These are phyloP conservation scores for Rhizomucor pusillus DNA, from an alignment of 371 early-diverging fungal species.

Conservation along the genomic window DNA sequence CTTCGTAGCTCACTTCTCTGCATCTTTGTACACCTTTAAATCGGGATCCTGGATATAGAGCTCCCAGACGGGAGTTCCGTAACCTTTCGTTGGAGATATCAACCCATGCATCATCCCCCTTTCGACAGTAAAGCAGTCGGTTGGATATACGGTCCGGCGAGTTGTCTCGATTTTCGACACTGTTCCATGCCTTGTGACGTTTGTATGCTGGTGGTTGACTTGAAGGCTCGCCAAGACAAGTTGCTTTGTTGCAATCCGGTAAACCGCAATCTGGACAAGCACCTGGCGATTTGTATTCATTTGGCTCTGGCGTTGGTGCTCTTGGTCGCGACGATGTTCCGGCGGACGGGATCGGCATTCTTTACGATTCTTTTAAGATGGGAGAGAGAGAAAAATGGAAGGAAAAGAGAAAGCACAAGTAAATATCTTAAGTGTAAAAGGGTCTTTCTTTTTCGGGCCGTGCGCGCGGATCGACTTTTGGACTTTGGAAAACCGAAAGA, in stretches of 20 bases:
- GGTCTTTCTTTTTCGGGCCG: neutral
- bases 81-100: constrained; percentile 25
- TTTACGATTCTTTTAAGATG: neutral
- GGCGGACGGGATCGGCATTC: constrained; percentile 8
- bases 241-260: neutral
- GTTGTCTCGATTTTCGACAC: constrained; percentile 2
- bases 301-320: too few relatives aligned
- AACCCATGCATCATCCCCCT: constrained; percentile 24
- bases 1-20: constrained; percentile 60
- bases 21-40: constrained; percentile 70
- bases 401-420: neutral
- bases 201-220: constrained; percentile 3
- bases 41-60: constrained; percentile 58
- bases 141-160: neutral
- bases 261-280: constrained; percentile 2
- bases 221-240: neutral
- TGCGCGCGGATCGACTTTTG: neutral
- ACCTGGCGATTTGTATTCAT: constrained; percentile 1
- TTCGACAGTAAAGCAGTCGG: constrained; percentile 11
- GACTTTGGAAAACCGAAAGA: too few relatives aligned
- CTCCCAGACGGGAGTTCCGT: constrained; percentile 18
- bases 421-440: neutral
- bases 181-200: constrained; percentile 1
- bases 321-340: constrained; percentile 6
- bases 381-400: neutral